These are phyloP conservation scores for Neonectria sp. DNA, from an alignment of 2,329 filamentous ascomycete genomes.

Conservation along the genomic window DNA sequence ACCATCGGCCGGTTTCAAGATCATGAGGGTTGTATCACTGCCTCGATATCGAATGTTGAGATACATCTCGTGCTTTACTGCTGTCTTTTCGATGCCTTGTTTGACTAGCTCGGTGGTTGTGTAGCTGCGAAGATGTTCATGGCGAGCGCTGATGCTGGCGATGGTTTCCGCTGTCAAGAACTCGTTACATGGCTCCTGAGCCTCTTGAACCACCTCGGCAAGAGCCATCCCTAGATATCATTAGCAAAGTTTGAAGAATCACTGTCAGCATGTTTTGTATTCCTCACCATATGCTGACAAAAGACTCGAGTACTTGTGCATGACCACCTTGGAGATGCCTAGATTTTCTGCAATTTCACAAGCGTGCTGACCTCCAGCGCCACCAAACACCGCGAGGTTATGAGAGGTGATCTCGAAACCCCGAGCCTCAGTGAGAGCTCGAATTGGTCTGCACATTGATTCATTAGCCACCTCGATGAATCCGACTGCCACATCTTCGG, in stretches of 20 bases:
- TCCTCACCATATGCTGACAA: conserved; percentile 58
- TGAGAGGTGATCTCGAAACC: conserved; percentile 50
- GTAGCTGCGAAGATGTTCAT: conserved; percentile 49
- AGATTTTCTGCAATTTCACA: conserved; percentile 57
- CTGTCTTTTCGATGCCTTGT: conserved; percentile 58
- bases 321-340: conserved; percentile 56
- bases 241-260: background rate
- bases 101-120: conserved; percentile 49
- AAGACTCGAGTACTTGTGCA: conserved; percentile 58
- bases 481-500: conserved; percentile 67
- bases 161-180: conserved; percentile 27
- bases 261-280: background rate
- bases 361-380: conserved; percentile 78
- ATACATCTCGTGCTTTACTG: conserved; percentile 56
- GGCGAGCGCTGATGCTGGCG: conserved; percentile 38
- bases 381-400: conserved; percentile 67
- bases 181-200: conserved; percentile 51
- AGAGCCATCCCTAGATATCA: conserved; percentile 51
- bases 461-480: conserved; percentile 83
- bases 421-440: conserved; percentile 77
- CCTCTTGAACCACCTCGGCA: conserved; percentile 56
- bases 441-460: conserved; percentile 82
- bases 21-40: conserved; percentile 58
- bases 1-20: conserved; percentile 54
- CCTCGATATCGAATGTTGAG: conserved; percentile 66